These are phyloP conservation scores for Aurifilum marmelostoma DNA, from an alignment of 2,329 filamentous ascomycete genomes.

Conservation along the genomic window DNA sequence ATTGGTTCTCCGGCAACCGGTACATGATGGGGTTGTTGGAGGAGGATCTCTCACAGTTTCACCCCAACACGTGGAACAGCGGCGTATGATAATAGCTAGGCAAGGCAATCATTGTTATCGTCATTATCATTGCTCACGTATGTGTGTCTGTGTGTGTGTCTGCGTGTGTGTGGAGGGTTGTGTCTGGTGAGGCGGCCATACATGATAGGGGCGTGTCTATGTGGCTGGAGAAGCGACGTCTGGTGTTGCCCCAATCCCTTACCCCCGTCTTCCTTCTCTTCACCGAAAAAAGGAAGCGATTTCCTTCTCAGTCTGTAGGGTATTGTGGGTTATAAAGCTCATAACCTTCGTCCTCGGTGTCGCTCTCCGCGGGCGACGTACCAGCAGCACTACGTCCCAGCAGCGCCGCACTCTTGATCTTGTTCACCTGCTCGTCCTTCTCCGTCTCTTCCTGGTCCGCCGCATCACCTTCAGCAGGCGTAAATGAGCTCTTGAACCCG, in stretches of 20 bases:
- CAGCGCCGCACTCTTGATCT: slow-evolving; percentile 33
- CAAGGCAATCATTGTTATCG: background rate
- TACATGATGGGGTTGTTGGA: slow-evolving; percentile 69
- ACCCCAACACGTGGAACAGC: slow-evolving; percentile 36
- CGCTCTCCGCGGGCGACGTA: slow-evolving; percentile 49
- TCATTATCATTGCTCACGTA: too few species aligned
- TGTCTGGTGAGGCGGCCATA: background rate
- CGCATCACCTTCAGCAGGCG: slow-evolving; percentile 51
- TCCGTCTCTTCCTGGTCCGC: slow-evolving; percentile 39
- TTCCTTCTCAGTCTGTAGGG: slow-evolving; percentile 58
- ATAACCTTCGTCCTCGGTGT: slow-evolving; percentile 73
- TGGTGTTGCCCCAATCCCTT: too few species aligned
- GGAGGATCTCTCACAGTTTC: slow-evolving; percentile 57
- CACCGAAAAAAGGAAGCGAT: background rate
- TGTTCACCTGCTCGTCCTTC: slow-evolving; percentile 33
- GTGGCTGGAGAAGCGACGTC: too few species aligned
- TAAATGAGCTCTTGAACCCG: slow-evolving; percentile 79
- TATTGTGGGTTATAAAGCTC: slow-evolving; percentile 66
- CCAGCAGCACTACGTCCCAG: slow-evolving; percentile 3
- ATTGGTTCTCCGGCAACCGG: slow-evolving; percentile 68
- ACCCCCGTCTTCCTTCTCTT: background rate
- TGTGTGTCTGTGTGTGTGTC: background rate
- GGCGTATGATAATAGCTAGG: slow-evolving; percentile 26
- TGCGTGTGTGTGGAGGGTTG: too few species aligned
- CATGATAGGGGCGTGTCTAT: too few species aligned